Percentiles rank a stretch among this genome's conserved stretches.
phyloP scores from a whole-genome alignment of 202 grass and related monocot genomes.

The Eragrostis tef region DNA sequence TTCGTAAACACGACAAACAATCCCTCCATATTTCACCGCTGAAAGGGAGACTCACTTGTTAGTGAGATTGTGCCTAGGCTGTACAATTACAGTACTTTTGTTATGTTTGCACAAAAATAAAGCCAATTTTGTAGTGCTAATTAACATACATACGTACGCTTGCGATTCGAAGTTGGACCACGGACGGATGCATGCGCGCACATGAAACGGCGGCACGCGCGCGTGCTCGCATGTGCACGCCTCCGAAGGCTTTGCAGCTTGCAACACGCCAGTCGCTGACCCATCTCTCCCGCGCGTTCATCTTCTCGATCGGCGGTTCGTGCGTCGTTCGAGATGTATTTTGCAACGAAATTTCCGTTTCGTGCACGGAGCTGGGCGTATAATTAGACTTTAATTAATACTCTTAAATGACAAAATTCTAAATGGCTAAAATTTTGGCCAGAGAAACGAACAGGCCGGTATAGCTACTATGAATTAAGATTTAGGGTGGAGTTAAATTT shows the following conservation, averaged over 20 bases:
- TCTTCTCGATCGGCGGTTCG: not conserved
- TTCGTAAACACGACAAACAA: not conserved
- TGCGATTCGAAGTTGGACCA: conserved; percentile 27
- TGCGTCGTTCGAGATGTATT: not conserved
- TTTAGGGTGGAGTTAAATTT: too few relatives aligned
- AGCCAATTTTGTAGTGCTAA: too few relatives aligned
- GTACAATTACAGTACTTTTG: not conserved
- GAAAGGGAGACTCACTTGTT: not conserved
- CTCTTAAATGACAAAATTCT: too few relatives aligned
- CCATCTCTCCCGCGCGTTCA: not conserved
- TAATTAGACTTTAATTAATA: too few relatives aligned
- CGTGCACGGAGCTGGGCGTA: not conserved
- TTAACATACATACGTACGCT: not conserved
- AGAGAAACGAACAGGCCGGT: too few relatives aligned
- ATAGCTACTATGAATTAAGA: too few relatives aligned
- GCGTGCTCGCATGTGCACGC: conserved; percentile 32
- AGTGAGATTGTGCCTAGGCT: not conserved
- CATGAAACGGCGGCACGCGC: conserved; percentile 34
- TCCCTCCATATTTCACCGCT: too few relatives aligned
- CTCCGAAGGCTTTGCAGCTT: not conserved
- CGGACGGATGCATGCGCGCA: conserved; percentile 2
- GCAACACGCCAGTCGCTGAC: not conserved
- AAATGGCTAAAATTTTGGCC: too few relatives aligned
- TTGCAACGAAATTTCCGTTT: not conserved
- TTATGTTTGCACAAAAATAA: not conserved